Evolutionary conservation across 345 rosid species (phyloP), one percentile per base, ranked within the genome.

Genomic region (Camelina sativa): DNA sequence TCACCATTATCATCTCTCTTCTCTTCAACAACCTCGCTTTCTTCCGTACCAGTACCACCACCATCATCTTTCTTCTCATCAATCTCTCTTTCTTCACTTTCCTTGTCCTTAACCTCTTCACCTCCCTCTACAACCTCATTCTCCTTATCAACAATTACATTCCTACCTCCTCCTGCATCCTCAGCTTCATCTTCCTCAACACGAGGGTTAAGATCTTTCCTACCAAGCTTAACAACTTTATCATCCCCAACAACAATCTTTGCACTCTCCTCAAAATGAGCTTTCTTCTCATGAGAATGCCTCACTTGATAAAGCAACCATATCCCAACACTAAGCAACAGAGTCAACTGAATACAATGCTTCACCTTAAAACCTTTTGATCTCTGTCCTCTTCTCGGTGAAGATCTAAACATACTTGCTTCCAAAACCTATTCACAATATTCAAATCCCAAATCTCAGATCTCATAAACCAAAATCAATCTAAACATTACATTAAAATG

Each of bases 281-380:
- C 76, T 72, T 87, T 95, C 89, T 89, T 87, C 22, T 79, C 87
- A 44, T 81, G 89, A 32, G 96, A 89, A 57, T 92, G 97, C 85
- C 73, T 84, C 46, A 87, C 86, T 83, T 90, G 97, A 86, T 89
- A 92, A 71, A 92, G 85, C 84, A 92, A 80, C 98, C 98, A 95
- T 80, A 86, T 75, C 37, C 92, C 85, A 44, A 90, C 91, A 40
- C 97, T 91, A n/a, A 92, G 51, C 56, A 95, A 75, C 62, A 95
- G 67, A 68, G 88, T 83, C 72, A 95, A 78, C 57, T 95, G 99
- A n/a, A 95, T 46, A 65, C 91, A 96, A 80, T 92, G 97, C 86
- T 92, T 92, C 41, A 86, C 97, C 75, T 92, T 90, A 76, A 91
- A 85, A 8, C 97, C 96, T 59, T 86, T 89, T 8, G 97, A 90